Evolutionary conservation across 176 grass and related monocot genomes (phyloP), one percentile per base, ranked within the genome.

Genomic region (Alopecurus myosuroides): DNA sequence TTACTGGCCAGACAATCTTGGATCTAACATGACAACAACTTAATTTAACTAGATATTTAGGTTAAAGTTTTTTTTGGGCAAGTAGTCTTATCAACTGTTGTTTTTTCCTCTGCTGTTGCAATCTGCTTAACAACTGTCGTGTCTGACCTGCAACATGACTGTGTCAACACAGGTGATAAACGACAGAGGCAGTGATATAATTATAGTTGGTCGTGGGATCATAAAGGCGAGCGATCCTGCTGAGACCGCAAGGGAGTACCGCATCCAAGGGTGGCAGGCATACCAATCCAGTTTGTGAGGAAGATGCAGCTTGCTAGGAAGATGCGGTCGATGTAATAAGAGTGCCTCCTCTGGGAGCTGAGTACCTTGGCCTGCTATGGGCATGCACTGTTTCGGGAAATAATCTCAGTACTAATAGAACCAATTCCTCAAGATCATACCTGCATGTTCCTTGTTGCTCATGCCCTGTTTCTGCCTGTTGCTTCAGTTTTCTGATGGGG

Each of bases 171-270:
- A 98, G 97, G 97, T 94, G n/a, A 86, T 98, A 87, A 79, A 87
- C 48, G 88, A 94, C 55, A 89, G 91, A 80, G 93, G 89, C 26
- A 98, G 91, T 28, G 97, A 98, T 78, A 89, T 98, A 77, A 89
- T 98, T 15, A 96, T 98, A 71, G 91, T 98, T 9, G 97, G 93
- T 0, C 93, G 91, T 7, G 97, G 93, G 34, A 95, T 98, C 76
- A 92, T 90, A 65, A 98, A 96, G 84, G 91, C 93, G 3, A 87
- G 68, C 22, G 67, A 98, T 79, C 89, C 93, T 1, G 15, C 74
- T 11, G 75, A 84, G 89, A 68, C 77, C 0, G 97, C 97, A 3
- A 78, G 88, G 63, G 89, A 96, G 84, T 98, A 92, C 57, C 85
- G 93, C 42, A 22, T 90, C 42, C 89, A 94, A 84, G 93, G 97